Evolutionary conservation across 345 rosid genomes (phyloP).

Genomic region (Abelmoschus esculentus): DNA sequence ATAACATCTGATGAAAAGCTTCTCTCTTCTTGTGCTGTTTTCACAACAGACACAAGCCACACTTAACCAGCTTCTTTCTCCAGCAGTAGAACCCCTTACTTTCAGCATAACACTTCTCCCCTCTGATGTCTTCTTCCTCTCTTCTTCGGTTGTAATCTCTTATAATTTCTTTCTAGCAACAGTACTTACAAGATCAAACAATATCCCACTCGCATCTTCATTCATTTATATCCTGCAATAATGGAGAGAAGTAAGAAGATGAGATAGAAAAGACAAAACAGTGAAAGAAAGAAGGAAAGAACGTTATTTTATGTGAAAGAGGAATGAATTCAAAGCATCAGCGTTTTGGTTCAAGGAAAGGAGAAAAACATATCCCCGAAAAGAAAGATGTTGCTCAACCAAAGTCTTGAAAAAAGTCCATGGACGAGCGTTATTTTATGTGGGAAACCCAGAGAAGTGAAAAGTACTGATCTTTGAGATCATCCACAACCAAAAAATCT

Average conservation of each 20-base stretch:
- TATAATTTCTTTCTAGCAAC: conserved; percentile 8
- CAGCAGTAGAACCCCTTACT: conserved; percentile 33
- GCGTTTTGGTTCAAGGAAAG: conserved; percentile 28
- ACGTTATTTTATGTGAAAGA: conserved; percentile 55
- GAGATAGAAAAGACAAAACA: not conserved
- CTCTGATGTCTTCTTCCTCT: conserved; percentile 6
- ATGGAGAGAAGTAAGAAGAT: conserved; percentile 10
- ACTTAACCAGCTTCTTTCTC: conserved; percentile 26
- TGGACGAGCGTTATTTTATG: conserved; percentile 41
- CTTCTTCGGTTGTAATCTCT: too few relatives aligned
- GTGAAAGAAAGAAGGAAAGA: not conserved
- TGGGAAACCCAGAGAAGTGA: conserved; percentile 20
- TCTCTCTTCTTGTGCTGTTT: conserved; percentile 59
- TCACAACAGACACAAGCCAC: conserved; percentile 56
- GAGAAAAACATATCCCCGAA: conserved; percentile 26
- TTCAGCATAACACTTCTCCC: conserved; percentile 48
- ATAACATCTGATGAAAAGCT: conserved; percentile 81
- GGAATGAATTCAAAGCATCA: conserved; percentile 30
- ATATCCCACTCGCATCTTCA: conserved; percentile 32
- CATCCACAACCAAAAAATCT: conserved; percentile 3
- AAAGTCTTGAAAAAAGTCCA: not conserved
- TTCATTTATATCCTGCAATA: conserved; percentile 46
- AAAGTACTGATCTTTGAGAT: conserved; percentile 5
- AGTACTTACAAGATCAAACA: conserved; percentile 17
- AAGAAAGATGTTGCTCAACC: conserved; percentile 18